phyloP scores from a whole-genome alignment of 1,139 yeast genomes.

The Yamadazyma atlantica region DNA sequence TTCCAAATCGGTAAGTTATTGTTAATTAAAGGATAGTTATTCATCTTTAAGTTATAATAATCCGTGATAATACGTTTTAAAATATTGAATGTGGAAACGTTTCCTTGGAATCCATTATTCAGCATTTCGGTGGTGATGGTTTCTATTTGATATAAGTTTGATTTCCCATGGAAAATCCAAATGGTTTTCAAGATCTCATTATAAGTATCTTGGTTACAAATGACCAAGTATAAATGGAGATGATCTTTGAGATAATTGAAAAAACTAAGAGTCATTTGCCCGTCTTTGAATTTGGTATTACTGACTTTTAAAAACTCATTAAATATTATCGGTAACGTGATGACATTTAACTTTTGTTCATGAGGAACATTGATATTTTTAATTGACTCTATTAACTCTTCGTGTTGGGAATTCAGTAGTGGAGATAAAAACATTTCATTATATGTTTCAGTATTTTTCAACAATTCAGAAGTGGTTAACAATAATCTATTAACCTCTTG shows the following conservation, averaged over 20 bases:
- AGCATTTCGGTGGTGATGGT: constrained; percentile 37
- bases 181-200: constrained; percentile 38
- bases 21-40: constrained; percentile 16
- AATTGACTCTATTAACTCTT: constrained; percentile 15
- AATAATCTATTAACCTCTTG: constrained; percentile 11
- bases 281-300: constrained; percentile 31
- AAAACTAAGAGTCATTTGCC: constrained; percentile 34
- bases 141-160: constrained; percentile 37
- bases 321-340: constrained; percentile 39
- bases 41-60: constrained; percentile 35
- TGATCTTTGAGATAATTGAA: constrained; percentile 38
- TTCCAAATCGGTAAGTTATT: constrained; percentile 34
- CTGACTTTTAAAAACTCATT: constrained; percentile 30
- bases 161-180: constrained; percentile 42
- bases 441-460: constrained; percentile 2
- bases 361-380: constrained; percentile 11
- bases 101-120: constrained; percentile 43
- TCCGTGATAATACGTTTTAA: constrained; percentile 37
- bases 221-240: constrained; percentile 30
- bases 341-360: constrained; percentile 29
- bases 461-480: not conserved
- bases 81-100: constrained; percentile 34
- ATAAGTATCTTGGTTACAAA: constrained; percentile 44
- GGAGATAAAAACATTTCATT: constrained; percentile 10
- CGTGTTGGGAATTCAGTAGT: constrained; percentile 17